Evolutionary conservation across 2,329 filamentous ascomycete genomes (phyloP).

Genomic region (Trichoderma aggressivum): DNA sequence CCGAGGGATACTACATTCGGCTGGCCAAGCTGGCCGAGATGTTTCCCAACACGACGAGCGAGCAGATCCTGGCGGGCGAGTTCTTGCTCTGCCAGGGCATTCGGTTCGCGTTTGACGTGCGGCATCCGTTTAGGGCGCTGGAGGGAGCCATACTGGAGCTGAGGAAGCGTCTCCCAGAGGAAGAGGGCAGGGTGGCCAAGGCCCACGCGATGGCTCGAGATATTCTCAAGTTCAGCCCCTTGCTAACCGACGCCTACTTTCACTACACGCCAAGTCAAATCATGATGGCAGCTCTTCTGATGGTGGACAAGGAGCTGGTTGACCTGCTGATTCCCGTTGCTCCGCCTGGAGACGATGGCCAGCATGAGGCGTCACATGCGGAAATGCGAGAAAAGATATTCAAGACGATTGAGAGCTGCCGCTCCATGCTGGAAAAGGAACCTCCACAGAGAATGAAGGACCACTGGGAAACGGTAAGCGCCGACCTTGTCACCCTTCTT

Average conservation of each 20-base stretch:
- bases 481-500: background rate
- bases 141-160: conserved; percentile 86
- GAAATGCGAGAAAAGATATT: conserved; percentile 47
- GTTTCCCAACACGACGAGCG: conserved; percentile 67
- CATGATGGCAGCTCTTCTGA: conserved; percentile 74
- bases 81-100: conserved; percentile 90
- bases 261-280: conserved; percentile 94
- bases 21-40: conserved; percentile 63
- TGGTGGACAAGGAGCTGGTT: conserved; percentile 66
- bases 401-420: conserved; percentile 47
- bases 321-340: conserved; percentile 45
- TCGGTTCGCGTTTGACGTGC: conserved; percentile 88
- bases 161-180: conserved; percentile 61
- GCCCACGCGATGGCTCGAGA: conserved; percentile 73
- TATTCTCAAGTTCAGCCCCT: conserved; percentile 72
- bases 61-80: conserved; percentile 85
- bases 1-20: conserved; percentile 76
- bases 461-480: conserved; percentile 52
- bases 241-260: conserved; percentile 95
- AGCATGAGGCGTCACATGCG: conserved; percentile 20
- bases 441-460: conserved; percentile 53
- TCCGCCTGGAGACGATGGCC: conserved; percentile 28
- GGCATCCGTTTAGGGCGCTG: conserved; percentile 83
- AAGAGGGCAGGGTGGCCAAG: conserved; percentile 49
- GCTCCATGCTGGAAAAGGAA: conserved; percentile 54